Evolutionary conservation across 306 rosid genomes (phyloP).

Genomic region (Vigna unguiculata): DNA sequence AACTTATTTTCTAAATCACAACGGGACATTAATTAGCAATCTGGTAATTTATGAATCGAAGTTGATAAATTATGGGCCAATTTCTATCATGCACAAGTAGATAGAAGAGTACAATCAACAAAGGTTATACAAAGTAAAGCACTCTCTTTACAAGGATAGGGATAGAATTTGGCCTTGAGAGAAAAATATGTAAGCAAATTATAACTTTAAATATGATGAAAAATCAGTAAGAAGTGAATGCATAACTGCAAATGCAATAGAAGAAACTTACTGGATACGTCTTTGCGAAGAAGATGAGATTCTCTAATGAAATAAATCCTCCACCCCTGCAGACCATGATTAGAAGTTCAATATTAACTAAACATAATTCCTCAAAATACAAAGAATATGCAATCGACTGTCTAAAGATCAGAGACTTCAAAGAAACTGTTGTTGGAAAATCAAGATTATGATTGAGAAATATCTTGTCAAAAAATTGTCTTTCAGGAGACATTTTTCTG

Average conservation of each 20-base stretch:
- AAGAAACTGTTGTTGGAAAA: conserved; percentile 31
- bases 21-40: neutral
- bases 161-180: neutral
- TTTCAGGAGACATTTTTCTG: conserved; percentile 6
- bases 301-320: conserved; percentile 91
- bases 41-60: conserved; percentile 17
- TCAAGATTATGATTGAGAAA: conserved; percentile 20
- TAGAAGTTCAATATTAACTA: conserved; percentile 35
- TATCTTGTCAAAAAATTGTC: neutral
- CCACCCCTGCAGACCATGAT: conserved; percentile 80
- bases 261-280: conserved; percentile 78
- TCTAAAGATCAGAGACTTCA: conserved; percentile 12
- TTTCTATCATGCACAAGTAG: conserved; percentile 9
- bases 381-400: neutral
- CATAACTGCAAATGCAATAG: conserved; percentile 31
- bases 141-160: neutral
- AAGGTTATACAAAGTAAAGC: neutral
- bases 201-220: neutral
- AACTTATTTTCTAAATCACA: neutral
- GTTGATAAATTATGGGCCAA: neutral
- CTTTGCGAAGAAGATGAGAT: conserved; percentile 85
- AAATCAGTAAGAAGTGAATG: neutral
- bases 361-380: neutral
- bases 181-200: neutral
- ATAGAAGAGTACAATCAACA: neutral